Evolutionary conservation across 805 yeast species (phyloP).

Genomic region (Sungouiozyma ichnusensis): DNA sequence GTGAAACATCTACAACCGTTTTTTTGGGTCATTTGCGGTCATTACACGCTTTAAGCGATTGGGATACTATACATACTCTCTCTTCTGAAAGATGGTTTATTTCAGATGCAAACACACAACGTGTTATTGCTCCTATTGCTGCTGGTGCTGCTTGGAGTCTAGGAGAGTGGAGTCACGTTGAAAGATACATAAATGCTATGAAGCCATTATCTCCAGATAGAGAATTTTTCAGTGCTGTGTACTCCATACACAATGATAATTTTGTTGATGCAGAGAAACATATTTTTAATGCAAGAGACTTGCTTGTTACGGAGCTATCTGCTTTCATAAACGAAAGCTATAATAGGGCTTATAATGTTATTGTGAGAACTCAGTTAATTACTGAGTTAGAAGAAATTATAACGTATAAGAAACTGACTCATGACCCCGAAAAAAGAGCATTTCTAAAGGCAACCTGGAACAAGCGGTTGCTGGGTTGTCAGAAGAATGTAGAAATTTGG

Average conservation of each 20-base stretch:
- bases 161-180: constrained; percentile 94
- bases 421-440: constrained; percentile 64
- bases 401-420: constrained; percentile 71
- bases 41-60: constrained; percentile 90
- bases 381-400: constrained; percentile 93
- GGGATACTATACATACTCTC: constrained; percentile 81
- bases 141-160: constrained; percentile 98
- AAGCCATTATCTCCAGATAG: constrained; percentile 84
- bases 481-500: constrained; percentile 94
- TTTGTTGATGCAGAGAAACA: constrained; percentile 70
- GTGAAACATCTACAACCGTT: constrained; percentile 59
- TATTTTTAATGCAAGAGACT: constrained; percentile 74
- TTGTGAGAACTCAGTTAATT: constrained; percentile 91
- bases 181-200: constrained; percentile 79
- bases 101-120: constrained; percentile 56
- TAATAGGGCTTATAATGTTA: constrained; percentile 90
- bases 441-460: constrained; percentile 87
- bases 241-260: constrained; percentile 71
- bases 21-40: constrained; percentile 96
- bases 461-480: constrained; percentile 80
- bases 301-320: constrained; percentile 82
- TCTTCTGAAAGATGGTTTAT: constrained; percentile 78
- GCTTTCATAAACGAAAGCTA: constrained; percentile 91
- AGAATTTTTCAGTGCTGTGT: constrained; percentile 84
- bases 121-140: constrained; percentile 87